Conservation (phyloP, 352 stramenopile species). For the Pythium volutum region DNA sequence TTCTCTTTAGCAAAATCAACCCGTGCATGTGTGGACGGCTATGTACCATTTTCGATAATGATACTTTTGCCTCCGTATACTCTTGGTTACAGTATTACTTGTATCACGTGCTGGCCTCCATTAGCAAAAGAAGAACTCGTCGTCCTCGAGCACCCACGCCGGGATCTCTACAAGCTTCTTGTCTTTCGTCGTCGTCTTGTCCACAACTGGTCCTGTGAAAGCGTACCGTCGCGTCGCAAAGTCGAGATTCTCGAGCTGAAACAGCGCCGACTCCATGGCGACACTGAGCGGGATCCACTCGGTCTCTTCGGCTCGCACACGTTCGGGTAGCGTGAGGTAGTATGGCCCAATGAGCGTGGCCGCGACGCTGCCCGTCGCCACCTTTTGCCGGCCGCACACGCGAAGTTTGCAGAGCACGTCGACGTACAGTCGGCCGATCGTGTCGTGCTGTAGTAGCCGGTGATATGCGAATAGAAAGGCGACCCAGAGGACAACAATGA, state of each 20-base stretch:
- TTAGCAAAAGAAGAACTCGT: constrained; percentile 4
- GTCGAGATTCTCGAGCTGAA: constrained; percentile 11
- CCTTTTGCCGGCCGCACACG: constrained; percentile 14
- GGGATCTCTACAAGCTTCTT: too few species aligned
- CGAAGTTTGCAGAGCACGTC: not conserved
- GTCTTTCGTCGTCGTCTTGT: not conserved
- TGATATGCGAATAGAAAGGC: constrained; percentile 12
- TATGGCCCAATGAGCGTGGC: constrained; percentile 17
- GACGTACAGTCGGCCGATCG: constrained; percentile 6
- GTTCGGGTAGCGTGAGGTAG: constrained; percentile 14
- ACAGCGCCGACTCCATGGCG: constrained; percentile 7
- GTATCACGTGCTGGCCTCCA: too few species aligned
- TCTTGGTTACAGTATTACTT: too few species aligned
- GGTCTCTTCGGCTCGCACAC: constrained; percentile 3
- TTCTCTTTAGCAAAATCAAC: too few species aligned
- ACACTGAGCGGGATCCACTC: constrained; percentile 25
- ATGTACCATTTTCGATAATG: too few species aligned
- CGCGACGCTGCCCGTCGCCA: constrained; percentile 8
- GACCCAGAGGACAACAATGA: constrained; percentile 21
- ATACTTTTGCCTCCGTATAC: too few species aligned
- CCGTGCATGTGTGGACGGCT: too few species aligned
- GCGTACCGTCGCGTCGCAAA: constrained; percentile 14
- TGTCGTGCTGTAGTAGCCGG: constrained; percentile 3
- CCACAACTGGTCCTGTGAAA: not conserved
- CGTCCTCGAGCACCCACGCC: not conserved